Evolutionary conservation across 2,329 filamentous ascomycete genomes (phyloP).

Genomic region (Colletotrichum sp.): DNA sequence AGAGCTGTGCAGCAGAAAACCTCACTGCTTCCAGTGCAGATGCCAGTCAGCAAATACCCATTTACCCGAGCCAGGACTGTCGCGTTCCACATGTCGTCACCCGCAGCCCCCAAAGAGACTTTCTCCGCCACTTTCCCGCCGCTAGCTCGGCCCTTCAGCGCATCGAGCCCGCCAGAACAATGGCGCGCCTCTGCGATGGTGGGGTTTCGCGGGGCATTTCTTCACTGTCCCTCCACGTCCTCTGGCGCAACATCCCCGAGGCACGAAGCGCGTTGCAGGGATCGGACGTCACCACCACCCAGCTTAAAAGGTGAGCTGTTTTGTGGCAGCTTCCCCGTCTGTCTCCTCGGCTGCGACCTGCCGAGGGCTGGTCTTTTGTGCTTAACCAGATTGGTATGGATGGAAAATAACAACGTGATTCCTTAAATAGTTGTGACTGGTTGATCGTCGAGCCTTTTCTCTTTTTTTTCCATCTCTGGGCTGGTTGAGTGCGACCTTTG

Average conservation of each 20-base stretch:
- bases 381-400: not conserved
- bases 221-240: not conserved
- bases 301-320: constrained; percentile 6
- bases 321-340: constrained; percentile 13
- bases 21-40: not conserved
- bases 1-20: not conserved
- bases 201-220: constrained; percentile 17
- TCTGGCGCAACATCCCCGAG: not conserved
- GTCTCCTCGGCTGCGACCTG: constrained; percentile 4
- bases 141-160: not conserved
- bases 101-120: not conserved
- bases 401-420: not conserved
- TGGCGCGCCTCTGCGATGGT: constrained; percentile 8
- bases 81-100: not conserved
- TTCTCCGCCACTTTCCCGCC: constrained; percentile 11
- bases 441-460: not conserved
- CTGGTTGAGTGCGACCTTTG: not conserved
- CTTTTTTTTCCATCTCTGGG: not conserved
- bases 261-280: not conserved
- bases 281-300: constrained; percentile 6
- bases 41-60: not conserved
- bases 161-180: not conserved
- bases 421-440: constrained; percentile 1
- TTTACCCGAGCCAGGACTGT: not conserved
- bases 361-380: not conserved